Conservation (phyloP, 129 eudicot genomes). For the Helianthus tuberosus region DNA sequence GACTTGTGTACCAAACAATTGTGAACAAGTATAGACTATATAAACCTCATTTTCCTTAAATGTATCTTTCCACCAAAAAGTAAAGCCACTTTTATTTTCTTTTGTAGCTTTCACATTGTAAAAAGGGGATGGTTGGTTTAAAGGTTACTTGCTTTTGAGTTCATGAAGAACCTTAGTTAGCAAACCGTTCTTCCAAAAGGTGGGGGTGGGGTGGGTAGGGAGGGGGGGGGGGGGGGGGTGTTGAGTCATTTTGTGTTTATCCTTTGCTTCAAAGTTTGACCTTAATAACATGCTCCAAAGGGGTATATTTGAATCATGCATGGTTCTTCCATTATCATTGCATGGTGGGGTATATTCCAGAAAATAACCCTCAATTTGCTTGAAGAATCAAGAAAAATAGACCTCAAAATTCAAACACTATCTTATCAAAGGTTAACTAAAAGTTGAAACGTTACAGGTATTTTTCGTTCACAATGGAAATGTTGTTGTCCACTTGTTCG, state of each 20-base stretch:
- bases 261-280: conserved; percentile 38
- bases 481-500: not conserved
- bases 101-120: conserved; percentile 31
- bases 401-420: too few species aligned
- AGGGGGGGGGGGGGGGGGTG: not conserved
- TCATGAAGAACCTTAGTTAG: conserved; percentile 22
- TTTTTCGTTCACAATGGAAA: not conserved
- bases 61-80: conserved; percentile 24
- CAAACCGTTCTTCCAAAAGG: not conserved
- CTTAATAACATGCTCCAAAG: conserved; percentile 27
- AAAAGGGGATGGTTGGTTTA: conserved; percentile 30
- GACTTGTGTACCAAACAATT: not conserved
- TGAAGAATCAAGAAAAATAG: not conserved
- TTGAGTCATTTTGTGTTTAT: conserved; percentile 30
- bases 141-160: conserved; percentile 39
- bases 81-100: conserved; percentile 21
- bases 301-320: conserved; percentile 36
- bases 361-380: conserved; percentile 27
- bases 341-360: conserved; percentile 33
- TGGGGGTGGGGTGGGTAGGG: not conserved
- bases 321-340: conserved; percentile 30
- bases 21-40: not conserved
- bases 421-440: too few species aligned
- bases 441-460: not conserved
- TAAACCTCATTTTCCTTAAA: conserved; percentile 11